Conservation (phyloP, 116 monocot species). For the Dioscorea cayenensis region DNA sequence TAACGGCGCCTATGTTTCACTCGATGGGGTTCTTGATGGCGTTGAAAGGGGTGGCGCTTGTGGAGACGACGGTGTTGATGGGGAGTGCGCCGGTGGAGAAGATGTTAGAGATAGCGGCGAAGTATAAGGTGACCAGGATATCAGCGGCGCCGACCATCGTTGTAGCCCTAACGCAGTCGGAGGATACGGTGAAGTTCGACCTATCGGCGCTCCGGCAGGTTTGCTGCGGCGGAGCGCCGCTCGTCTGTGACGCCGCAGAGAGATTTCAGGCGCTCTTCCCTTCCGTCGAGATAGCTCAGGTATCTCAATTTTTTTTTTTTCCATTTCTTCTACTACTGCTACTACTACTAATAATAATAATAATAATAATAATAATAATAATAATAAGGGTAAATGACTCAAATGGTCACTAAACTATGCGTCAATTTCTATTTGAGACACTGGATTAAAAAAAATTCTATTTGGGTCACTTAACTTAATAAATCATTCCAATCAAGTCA, state of each 20-base stretch:
- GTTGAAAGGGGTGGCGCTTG: slow-evolving; percentile 38
- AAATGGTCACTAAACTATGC: too few species aligned
- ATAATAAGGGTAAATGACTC: too few species aligned
- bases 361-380: too few species aligned
- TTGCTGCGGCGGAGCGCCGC: slow-evolving; percentile 52
- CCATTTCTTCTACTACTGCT: background rate
- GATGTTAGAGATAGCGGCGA: slow-evolving; percentile 24
- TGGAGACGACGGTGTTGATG: slow-evolving; percentile 47
- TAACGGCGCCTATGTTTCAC: slow-evolving; percentile 68
- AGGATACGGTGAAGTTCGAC: slow-evolving; percentile 6
- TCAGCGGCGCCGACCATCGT: slow-evolving; percentile 51
- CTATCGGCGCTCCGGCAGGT: slow-evolving; percentile 32
- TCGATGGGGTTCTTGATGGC: slow-evolving; percentile 42
- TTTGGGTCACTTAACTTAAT: too few species aligned
- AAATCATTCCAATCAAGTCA: too few species aligned
- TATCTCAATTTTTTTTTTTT: background rate
- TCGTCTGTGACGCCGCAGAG: slow-evolving; percentile 11
- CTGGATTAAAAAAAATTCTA: too few species aligned
- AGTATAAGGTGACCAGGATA: slow-evolving; percentile 29
- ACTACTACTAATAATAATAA: too few species aligned
- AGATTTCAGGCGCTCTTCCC: slow-evolving; percentile 36
- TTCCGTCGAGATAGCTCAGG: background rate
- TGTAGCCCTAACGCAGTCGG: slow-evolving; percentile 29
- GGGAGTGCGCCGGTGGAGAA: slow-evolving; percentile 10
- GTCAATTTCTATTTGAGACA: too few species aligned